These are phyloP conservation scores for Wickerhamiella allomyrinae DNA, from an alignment of 805 yeast genomes.

Conservation along the genomic window DNA sequence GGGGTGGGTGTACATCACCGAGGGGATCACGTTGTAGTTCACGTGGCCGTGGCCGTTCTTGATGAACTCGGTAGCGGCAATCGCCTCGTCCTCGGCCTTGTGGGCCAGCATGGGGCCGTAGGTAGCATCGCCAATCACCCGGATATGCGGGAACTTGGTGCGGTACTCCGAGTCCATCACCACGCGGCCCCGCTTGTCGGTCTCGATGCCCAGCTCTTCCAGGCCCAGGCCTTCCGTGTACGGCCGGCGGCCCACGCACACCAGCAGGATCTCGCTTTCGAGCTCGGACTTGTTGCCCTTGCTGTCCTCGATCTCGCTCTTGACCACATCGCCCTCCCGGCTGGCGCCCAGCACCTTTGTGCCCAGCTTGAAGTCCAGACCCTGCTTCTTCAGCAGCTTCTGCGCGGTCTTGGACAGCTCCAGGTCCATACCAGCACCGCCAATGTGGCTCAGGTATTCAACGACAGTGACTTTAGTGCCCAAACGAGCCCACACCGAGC, in stretches of 20 bases:
- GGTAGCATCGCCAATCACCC: conserved; percentile 96
- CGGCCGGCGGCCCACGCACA: conserved; percentile 98
- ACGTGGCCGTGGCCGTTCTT: conserved; percentile 94
- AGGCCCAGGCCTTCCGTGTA: conserved; percentile 79
- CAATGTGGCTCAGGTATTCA: conserved; percentile 81
- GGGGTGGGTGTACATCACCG: conserved; percentile 98
- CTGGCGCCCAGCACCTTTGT: conserved; percentile 82
- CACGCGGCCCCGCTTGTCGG: conserved; percentile 82
- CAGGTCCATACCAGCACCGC: conserved; percentile 98
- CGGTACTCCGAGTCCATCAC: conserved; percentile 89
- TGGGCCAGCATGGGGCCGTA: conserved; percentile 99
- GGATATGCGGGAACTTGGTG: conserved; percentile 83
- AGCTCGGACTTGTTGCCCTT: conserved; percentile 73
- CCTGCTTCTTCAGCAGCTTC: conserved; percentile 86
- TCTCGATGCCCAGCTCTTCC: conserved; percentile 79
- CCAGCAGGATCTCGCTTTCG: conserved; percentile 86
- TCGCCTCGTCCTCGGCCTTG: conserved; percentile 99
- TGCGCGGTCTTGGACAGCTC: conserved; percentile 87
- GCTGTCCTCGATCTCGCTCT: conserved; percentile 75
- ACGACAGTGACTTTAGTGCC: conserved; percentile 92
- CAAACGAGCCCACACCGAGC: conserved; percentile 89
- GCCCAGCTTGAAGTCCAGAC: conserved; percentile 79
- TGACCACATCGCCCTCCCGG: conserved; percentile 78
- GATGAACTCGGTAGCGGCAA: conserved; percentile 93
- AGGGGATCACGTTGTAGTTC: conserved; percentile 93